Conservation (phyloP, 768 basidiomycete species). For the Mycena alexandri region DNA sequence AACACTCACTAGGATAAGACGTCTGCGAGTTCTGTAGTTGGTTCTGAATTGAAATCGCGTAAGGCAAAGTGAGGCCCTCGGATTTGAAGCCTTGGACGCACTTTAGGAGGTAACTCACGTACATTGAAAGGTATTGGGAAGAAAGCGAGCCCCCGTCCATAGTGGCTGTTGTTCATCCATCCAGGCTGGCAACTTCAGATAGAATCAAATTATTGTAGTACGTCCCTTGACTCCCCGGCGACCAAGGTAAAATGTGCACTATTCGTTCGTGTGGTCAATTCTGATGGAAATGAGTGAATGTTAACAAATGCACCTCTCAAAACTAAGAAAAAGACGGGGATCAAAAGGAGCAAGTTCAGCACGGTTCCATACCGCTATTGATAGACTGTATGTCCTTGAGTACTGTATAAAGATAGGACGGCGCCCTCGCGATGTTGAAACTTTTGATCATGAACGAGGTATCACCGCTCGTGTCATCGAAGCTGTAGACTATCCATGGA, state of each 20-base stretch:
- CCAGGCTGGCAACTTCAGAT: conserved; percentile 62
- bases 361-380: conserved; percentile 48
- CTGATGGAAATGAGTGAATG: background rate
- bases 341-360: background rate
- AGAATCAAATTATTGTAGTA: background rate
- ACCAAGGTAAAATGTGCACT: conserved; percentile 79
- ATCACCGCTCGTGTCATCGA: conserved; percentile 73
- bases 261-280: conserved; percentile 16
- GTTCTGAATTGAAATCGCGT: conserved; percentile 76
- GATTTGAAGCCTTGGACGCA: conserved; percentile 75
- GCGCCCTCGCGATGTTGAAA: conserved; percentile 73
- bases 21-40: conserved; percentile 70
- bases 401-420: conserved; percentile 73
- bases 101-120: conserved; percentile 80
- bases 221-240: conserved; percentile 62
- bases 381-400: conserved; percentile 73
- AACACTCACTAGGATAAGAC: conserved; percentile 66
- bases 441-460: conserved; percentile 64
- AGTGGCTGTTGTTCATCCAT: conserved; percentile 79
- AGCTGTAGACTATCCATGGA: conserved; percentile 64
- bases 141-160: conserved; percentile 77
- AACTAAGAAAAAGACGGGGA: conserved; percentile 1
- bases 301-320: conserved; percentile 44
- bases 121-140: conserved; percentile 53
- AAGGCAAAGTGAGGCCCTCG: conserved; percentile 68